These are phyloP conservation scores for Apiotrichum montevideense DNA, from an alignment of 1,284 basidiomycete genomes.

Conservation along the genomic window DNA sequence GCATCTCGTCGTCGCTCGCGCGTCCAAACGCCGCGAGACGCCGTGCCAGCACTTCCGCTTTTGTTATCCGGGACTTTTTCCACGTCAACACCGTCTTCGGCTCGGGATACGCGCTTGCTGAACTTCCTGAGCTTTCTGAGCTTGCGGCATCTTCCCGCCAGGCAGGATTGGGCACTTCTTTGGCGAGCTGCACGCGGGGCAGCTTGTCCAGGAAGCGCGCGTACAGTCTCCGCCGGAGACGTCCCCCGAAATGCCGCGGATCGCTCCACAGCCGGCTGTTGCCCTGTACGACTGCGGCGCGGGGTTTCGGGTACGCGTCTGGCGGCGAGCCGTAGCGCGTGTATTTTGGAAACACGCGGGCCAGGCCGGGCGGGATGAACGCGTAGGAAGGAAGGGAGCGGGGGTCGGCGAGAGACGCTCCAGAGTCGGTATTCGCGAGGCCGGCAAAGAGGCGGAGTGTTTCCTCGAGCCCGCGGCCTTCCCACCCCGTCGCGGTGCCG, in stretches of 20 bases:
- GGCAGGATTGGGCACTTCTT: neutral
- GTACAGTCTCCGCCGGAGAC: constrained; percentile 27
- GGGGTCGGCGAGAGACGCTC: neutral
- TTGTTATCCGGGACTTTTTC: no score
- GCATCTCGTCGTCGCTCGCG: no score
- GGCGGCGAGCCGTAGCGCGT: neutral
- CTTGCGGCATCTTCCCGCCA: no score
- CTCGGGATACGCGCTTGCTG: no score
- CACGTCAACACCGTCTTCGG: no score
- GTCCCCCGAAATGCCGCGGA: constrained; percentile 16
- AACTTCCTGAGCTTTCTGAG: no score
- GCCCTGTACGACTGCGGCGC: constrained; percentile 19
- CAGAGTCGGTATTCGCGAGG: neutral
- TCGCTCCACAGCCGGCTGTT: constrained; percentile 30
- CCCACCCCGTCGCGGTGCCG: constrained; percentile 11
- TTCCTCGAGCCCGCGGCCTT: constrained; percentile 9
- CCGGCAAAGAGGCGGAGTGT: constrained; percentile 24
- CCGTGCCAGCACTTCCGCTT: no score
- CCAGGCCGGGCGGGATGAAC: constrained; percentile 2
- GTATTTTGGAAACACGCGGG: constrained; percentile 2
- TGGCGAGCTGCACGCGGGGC: neutral
- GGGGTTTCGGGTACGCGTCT: constrained; percentile 20
- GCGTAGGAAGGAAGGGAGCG: constrained; percentile 3
- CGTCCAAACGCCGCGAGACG: no score
- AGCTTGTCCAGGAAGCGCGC: constrained; percentile 14